phyloP scores from a whole-genome alignment of 2,329 filamentous ascomycete species.

The Fulvia fulva region DNA sequence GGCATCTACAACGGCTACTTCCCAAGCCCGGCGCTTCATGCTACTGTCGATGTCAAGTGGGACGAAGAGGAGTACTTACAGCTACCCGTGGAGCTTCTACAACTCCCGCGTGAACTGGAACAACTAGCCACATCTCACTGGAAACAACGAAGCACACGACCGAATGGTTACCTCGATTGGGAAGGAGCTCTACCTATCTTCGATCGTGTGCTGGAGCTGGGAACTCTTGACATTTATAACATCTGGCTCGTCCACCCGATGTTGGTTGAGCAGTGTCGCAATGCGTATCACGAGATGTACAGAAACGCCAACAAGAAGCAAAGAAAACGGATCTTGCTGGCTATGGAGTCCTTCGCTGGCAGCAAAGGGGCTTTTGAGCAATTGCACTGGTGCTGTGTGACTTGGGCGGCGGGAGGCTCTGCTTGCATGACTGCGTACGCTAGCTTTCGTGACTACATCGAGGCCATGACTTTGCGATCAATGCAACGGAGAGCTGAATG shows the following conservation, averaged over 20 bases:
- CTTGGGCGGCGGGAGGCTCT: constrained; percentile 8
- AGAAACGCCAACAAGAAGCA: constrained; percentile 8
- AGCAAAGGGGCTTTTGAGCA: constrained; percentile 16
- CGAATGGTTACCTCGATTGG: neutral
- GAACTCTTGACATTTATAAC: constrained; percentile 8
- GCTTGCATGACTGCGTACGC: constrained; percentile 10
- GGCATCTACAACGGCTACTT: constrained; percentile 10
- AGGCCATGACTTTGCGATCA: neutral
- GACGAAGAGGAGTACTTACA: constrained; percentile 11
- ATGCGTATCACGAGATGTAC: constrained; percentile 14
- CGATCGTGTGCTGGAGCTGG: constrained; percentile 13
- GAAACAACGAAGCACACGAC: neutral
- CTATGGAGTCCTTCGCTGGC: constrained; percentile 16
- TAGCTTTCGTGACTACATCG: constrained; percentile 7
- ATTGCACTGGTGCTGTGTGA: constrained; percentile 14
- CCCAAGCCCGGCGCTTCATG: neutral
- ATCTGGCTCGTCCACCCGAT: constrained; percentile 15
- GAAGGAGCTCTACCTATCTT: constrained; percentile 9
- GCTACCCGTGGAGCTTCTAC: constrained; percentile 7
- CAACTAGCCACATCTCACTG: neutral
- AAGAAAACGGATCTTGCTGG: constrained; percentile 8
- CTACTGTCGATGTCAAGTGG: neutral
- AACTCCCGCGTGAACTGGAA: constrained; percentile 5
- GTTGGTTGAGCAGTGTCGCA: constrained; percentile 4
- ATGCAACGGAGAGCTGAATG: neutral